Conservation (phyloP, 2,329 filamentous ascomycete species). For the Ascochyta pisi region DNA sequence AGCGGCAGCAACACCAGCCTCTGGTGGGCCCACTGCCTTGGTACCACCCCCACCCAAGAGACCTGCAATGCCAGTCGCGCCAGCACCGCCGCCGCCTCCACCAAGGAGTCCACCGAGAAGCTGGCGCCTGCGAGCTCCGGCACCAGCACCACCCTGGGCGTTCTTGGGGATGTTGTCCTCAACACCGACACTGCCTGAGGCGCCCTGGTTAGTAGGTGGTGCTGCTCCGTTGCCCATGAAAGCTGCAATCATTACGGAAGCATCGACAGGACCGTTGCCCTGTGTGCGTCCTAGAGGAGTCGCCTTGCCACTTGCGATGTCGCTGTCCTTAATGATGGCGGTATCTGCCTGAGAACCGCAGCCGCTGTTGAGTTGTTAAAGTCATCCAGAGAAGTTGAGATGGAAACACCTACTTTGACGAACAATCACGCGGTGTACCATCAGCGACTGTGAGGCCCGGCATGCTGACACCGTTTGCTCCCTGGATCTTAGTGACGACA, state of each 20-base stretch:
- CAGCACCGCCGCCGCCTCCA: slow-evolving; percentile 35
- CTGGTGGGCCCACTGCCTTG: slow-evolving; percentile 55
- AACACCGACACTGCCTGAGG: slow-evolving; percentile 39
- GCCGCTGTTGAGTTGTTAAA: slow-evolving; percentile 34
- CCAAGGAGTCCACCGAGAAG: slow-evolving; percentile 44
- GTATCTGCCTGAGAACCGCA: slow-evolving; percentile 73
- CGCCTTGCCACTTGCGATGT: slow-evolving; percentile 62
- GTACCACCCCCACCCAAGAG: slow-evolving; percentile 53
- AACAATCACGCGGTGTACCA: slow-evolving; percentile 72
- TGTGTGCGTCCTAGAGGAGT: slow-evolving; percentile 69
- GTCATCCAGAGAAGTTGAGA: neutral
- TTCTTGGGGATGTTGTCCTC: slow-evolving; percentile 40
- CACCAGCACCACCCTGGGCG: slow-evolving; percentile 12
- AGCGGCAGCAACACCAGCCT: slow-evolving; percentile 62
- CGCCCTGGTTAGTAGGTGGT: slow-evolving; percentile 42
- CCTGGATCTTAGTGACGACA: slow-evolving; percentile 62
- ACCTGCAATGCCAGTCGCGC: slow-evolving; percentile 40
- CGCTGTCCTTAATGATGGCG: slow-evolving; percentile 69
- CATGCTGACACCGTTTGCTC: slow-evolving; percentile 69
- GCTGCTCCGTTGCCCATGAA: slow-evolving; percentile 61
- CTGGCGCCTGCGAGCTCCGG: slow-evolving; percentile 35
- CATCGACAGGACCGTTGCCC: slow-evolving; percentile 66
- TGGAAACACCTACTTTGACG: slow-evolving; percentile 47
- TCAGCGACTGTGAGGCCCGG: slow-evolving; percentile 68
- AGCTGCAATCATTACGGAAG: slow-evolving; percentile 63